phyloP scores from a whole-genome alignment of 2,329 filamentous ascomycete species.

The Verticillium nonalfalfae region DNA sequence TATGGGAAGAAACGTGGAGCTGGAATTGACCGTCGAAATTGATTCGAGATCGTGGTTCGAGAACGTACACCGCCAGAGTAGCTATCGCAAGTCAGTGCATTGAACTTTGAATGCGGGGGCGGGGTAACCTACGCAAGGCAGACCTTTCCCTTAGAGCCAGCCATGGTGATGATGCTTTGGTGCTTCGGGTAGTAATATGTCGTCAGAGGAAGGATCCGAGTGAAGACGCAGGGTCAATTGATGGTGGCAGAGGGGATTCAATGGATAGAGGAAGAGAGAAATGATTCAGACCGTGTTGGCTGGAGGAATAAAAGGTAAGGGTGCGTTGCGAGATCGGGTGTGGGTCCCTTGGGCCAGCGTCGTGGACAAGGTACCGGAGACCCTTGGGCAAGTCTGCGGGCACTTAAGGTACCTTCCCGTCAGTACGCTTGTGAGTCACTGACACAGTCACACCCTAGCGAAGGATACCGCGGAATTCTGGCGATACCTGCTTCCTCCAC shows the following conservation, averaged over 20 bases:
- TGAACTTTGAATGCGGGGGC: neutral
- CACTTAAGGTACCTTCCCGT: neutral
- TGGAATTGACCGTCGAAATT: neutral
- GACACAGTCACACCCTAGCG: neutral
- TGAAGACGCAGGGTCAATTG: neutral
- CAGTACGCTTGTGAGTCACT: neutral
- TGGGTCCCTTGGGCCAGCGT: neutral
- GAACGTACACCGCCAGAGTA: conserved; percentile 6
- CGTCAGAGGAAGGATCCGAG: neutral
- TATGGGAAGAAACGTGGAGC: neutral
- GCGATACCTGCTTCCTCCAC: neutral
- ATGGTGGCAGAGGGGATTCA: neutral
- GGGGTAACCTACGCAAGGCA: conserved; percentile 5
- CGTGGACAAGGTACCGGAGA: neutral
- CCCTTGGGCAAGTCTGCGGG: neutral
- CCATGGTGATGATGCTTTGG: conserved; percentile 2
- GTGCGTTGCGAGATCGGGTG: neutral
- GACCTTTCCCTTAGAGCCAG: conserved; percentile 5
- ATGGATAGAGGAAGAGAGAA: neutral
- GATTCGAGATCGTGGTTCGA: neutral
- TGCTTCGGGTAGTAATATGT: neutral
- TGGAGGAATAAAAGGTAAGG: neutral
- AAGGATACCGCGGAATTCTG: neutral
- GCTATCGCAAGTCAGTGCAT: neutral
- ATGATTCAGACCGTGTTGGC: neutral